Conservation (phyloP, 2,329 filamentous ascomycete genomes). For the Knufia petricola region DNA sequence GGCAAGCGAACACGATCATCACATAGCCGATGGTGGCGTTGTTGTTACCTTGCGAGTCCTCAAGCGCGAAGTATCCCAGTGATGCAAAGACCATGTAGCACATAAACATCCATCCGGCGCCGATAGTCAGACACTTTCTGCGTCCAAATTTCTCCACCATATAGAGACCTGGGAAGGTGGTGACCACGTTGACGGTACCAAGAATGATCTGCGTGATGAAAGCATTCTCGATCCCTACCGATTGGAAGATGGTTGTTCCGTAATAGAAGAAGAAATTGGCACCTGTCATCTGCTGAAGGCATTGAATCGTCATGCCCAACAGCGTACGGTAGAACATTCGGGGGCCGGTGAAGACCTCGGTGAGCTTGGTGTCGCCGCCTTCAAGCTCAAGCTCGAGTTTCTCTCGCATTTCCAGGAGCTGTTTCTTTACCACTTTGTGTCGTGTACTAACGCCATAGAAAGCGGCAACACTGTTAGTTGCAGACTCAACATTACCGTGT, state of each 20-base stretch:
- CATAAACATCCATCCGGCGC: conserved; percentile 69
- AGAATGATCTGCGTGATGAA: conserved; percentile 79
- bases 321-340: conserved; percentile 43
- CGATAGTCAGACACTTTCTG: conserved; percentile 65
- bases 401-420: conserved; percentile 49
- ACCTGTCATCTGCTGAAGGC: conserved; percentile 38
- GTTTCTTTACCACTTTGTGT: conserved; percentile 45
- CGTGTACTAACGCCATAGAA: conserved; percentile 47
- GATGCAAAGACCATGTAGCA: conserved; percentile 58
- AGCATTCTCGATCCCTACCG: conserved; percentile 57
- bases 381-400: conserved; percentile 41
- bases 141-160: conserved; percentile 72
- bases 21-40: conserved; percentile 47
- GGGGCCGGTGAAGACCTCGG: conserved; percentile 37
- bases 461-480: conserved; percentile 44
- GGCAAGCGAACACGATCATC: conserved; percentile 62
- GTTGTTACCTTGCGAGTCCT: conserved; percentile 30
- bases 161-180: conserved; percentile 78
- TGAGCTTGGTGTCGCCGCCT: conserved; percentile 31
- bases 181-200: conserved; percentile 75
- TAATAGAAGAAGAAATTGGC: conserved; percentile 44
- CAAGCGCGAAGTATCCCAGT: conserved; percentile 39
- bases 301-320: conserved; percentile 37
- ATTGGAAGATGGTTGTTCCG: conserved; percentile 35
- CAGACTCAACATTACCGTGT: conserved; percentile 40